These are phyloP conservation scores for Vitis labrusca DNA, from an alignment of 164 flowering plant genomes.

Conservation along the genomic window DNA sequence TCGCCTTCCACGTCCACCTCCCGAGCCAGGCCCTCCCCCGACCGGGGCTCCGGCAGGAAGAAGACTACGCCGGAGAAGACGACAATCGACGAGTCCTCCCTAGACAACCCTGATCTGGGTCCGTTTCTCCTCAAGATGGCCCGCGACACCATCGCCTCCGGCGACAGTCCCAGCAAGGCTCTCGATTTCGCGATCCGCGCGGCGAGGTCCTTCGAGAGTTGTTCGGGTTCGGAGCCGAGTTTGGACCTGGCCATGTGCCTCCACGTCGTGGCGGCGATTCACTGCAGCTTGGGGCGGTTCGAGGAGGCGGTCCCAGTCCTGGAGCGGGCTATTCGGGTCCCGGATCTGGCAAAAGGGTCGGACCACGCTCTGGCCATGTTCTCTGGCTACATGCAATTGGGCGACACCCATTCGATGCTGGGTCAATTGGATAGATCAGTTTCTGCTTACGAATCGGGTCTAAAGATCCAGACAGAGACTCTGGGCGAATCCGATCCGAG, in stretches of 20 bases:
- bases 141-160: conserved; percentile 74
- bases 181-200: conserved; percentile 83
- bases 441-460: conserved; percentile 58
- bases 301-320: conserved; percentile 80
- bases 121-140: conserved; percentile 81
- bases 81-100: conserved; percentile 43
- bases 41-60: conserved; percentile 31
- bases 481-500: conserved; percentile 79
- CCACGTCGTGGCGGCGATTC: conserved; percentile 85
- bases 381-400: conserved; percentile 88
- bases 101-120: conserved; percentile 89
- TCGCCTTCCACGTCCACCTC: conserved; percentile 51
- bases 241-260: conserved; percentile 77
- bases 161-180: conserved; percentile 75
- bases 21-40: conserved; percentile 49
- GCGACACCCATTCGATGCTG: conserved; percentile 81
- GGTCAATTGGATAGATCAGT: conserved; percentile 70
- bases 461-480: conserved; percentile 72
- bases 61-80: conserved; percentile 30
- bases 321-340: conserved; percentile 67
- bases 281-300: conserved; percentile 70
- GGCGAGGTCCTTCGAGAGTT: conserved; percentile 66
- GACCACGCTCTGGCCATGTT: conserved; percentile 82
- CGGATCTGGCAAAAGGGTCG: conserved; percentile 49
- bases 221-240: conserved; percentile 53